Conservation (phyloP, 768 basidiomycete species). For the Lanmaoa pseudosensibilis region DNA sequence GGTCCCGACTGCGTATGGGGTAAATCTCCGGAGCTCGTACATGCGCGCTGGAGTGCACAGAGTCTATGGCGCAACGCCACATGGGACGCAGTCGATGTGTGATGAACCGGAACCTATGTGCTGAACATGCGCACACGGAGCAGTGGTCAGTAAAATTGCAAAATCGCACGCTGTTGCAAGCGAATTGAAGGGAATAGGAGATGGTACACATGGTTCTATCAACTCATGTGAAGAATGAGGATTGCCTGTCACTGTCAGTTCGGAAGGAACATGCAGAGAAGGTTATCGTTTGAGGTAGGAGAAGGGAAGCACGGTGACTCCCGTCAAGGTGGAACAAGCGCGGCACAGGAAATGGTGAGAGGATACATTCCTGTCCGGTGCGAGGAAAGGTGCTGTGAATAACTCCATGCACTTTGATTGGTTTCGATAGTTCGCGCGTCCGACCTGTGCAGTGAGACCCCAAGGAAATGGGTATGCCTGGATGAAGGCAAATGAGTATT, state of each 20-base stretch:
- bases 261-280: constrained; percentile 27
- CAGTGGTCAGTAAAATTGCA: constrained; percentile 14
- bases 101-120: not conserved
- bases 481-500: not conserved
- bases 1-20: constrained; percentile 16
- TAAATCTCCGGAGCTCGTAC: constrained; percentile 13
- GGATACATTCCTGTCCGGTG: constrained; percentile 1
- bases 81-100: constrained; percentile 3
- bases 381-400: constrained; percentile 1
- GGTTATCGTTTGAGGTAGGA: constrained; percentile 10
- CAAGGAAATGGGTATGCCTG: not conserved
- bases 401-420: not conserved
- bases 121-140: constrained; percentile 8
- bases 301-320: constrained; percentile 17
- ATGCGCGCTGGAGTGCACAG: not conserved
- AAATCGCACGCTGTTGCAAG: constrained; percentile 13
- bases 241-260: constrained; percentile 14
- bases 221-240: constrained; percentile 10
- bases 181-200: constrained; percentile 6
- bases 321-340: constrained; percentile 2
- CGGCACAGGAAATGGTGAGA: constrained; percentile 1
- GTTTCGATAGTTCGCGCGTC: not conserved
- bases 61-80: not conserved
- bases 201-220: not conserved
- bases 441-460: not conserved